These are phyloP conservation scores for Triticum turgidum DNA, from an alignment of 176 grass and related monocot species.

Conservation along the genomic window DNA sequence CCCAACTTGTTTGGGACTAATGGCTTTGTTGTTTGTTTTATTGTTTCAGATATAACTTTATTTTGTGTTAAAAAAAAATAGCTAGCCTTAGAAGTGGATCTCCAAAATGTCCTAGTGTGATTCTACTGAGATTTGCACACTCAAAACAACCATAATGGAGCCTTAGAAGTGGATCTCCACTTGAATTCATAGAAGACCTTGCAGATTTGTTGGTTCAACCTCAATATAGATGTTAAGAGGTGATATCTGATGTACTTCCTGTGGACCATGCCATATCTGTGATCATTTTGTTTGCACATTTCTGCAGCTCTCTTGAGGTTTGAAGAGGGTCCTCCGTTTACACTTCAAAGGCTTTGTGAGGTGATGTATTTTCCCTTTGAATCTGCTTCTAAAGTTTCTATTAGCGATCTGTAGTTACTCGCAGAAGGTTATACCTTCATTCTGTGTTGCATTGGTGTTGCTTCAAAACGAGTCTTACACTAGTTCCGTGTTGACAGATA, in stretches of 20 bases:
- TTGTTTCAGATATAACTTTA: not conserved
- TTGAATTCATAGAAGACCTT: not conserved
- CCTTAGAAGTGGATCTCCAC: not conserved
- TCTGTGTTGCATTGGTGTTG: slow-evolving; percentile 15
- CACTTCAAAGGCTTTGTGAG: slow-evolving; percentile 96
- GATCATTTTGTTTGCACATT: slow-evolving; percentile 25
- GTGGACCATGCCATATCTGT: slow-evolving; percentile 4
- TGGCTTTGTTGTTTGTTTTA: not conserved
- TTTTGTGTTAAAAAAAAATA: not conserved
- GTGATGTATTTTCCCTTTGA: slow-evolving; percentile 39
- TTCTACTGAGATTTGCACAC: not conserved
- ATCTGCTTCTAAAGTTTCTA: slow-evolving; percentile 15
- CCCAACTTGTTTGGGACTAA: no score
- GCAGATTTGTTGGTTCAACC: not conserved
- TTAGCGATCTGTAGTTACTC: not conserved
- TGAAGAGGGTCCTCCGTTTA: slow-evolving; percentile 95
- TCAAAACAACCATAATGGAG: not conserved
- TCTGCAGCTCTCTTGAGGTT: slow-evolving; percentile 73
- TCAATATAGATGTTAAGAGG: not conserved
- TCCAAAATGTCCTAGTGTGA: not conserved
- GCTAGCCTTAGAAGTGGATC: not conserved
- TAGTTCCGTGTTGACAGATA: slow-evolving; percentile 60
- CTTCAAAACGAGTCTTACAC: slow-evolving; percentile 16
- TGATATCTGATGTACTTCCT: slow-evolving; percentile 6
- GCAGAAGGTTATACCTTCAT: not conserved